A percentile compares a stretch with the other conserved stretches of the same genome.
These are phyloP conservation scores for Penicillium sp. DNA, from an alignment of 2,329 filamentous ascomycete genomes.

Conservation along the genomic window DNA sequence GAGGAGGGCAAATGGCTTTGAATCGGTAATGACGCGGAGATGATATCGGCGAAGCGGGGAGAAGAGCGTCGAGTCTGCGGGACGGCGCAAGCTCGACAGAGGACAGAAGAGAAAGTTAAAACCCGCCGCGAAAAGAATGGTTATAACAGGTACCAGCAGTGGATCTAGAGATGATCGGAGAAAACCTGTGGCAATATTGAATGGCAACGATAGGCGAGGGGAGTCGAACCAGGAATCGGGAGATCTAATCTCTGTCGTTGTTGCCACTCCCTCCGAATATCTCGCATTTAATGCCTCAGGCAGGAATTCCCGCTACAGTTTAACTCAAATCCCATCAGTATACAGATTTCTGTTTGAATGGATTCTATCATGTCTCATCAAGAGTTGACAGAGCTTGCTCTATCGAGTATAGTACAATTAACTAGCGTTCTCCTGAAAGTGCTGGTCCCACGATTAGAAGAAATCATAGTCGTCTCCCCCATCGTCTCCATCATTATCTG, in stretches of 20 bases:
- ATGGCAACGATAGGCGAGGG: neutral
- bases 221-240: neutral
- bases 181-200: neutral
- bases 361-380: neutral
- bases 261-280: conserved; percentile 6
- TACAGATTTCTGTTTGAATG: neutral
- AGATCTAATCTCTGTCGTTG: neutral
- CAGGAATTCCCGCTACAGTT: neutral
- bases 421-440: neutral
- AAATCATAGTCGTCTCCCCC: conserved; percentile 33
- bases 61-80: neutral
- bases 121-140: neutral
- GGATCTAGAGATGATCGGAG: neutral
- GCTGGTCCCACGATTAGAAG: neutral
- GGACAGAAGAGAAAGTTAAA: neutral
- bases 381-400: neutral
- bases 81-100: neutral
- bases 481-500: conserved; percentile 23
- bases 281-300: conserved; percentile 18
- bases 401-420: neutral
- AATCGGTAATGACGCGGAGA: conserved; percentile 1
- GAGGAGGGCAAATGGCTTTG: neutral
- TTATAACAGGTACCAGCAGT: neutral
- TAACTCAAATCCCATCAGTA: neutral
- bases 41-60: neutral